phyloP scores from a whole-genome alignment of 768 basidiomycete species.

The Harrya chromipes region DNA sequence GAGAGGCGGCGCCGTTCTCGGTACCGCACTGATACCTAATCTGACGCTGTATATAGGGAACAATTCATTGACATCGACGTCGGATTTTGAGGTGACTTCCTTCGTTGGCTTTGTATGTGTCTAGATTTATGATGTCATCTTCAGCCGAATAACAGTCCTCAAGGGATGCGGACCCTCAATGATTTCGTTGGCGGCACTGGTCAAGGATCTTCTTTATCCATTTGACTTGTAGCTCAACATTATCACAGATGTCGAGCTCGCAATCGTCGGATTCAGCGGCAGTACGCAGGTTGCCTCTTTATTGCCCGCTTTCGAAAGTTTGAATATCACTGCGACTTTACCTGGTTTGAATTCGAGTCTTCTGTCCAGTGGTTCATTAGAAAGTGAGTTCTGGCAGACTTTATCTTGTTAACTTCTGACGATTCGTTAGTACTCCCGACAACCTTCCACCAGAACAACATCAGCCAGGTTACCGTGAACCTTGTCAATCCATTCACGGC shows the following conservation, averaged over 20 bases:
- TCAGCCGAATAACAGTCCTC: slow-evolving; percentile 57
- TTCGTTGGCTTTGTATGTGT: not conserved
- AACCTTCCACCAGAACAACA: slow-evolving; percentile 59
- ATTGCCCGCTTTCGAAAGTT: slow-evolving; percentile 55
- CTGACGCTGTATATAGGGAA: slow-evolving; percentile 57
- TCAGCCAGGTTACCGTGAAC: slow-evolving; percentile 60
- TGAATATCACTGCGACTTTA: slow-evolving; percentile 53
- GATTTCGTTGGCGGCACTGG: slow-evolving; percentile 65
- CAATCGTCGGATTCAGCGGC: slow-evolving; percentile 54
- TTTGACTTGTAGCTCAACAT: not conserved
- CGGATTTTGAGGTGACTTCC: slow-evolving; percentile 44
- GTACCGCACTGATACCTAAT: slow-evolving; percentile 60
- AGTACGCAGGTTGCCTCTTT: slow-evolving; percentile 62
- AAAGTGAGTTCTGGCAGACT: slow-evolving; percentile 34
- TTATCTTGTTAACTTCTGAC: not conserved
- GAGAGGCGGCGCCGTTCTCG: slow-evolving; percentile 49
- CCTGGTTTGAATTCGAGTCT: slow-evolving; percentile 60
- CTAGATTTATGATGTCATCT: slow-evolving; percentile 3
- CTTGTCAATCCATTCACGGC: slow-evolving; percentile 69
- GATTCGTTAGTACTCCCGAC: slow-evolving; percentile 51
- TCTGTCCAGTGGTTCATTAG: slow-evolving; percentile 52
- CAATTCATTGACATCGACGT: slow-evolving; percentile 51
- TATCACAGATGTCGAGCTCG: slow-evolving; percentile 48
- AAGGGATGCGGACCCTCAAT: slow-evolving; percentile 60
- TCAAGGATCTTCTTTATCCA: slow-evolving; percentile 15